Evolutionary conservation across 2,329 filamentous ascomycete species (phyloP).

Genomic region (Tolypocladium nubicola): DNA sequence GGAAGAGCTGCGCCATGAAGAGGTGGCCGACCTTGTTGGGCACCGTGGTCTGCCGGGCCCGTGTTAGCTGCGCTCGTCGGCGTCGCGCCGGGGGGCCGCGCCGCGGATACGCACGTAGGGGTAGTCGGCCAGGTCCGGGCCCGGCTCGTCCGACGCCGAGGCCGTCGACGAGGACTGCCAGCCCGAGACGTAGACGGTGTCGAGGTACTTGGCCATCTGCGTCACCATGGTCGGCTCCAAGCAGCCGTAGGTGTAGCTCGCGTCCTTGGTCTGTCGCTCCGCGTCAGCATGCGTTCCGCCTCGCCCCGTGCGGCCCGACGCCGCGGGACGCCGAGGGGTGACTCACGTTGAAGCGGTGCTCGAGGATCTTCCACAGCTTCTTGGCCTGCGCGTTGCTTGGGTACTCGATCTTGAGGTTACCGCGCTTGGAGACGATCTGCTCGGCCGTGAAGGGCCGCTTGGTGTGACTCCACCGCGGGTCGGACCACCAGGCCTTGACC

Average conservation of each 20-base stretch:
- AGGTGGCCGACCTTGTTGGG: slow-evolving; percentile 97
- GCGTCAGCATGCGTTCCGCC: not conserved
- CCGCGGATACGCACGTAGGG: slow-evolving; percentile 55
- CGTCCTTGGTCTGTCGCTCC: slow-evolving; percentile 56
- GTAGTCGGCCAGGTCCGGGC: slow-evolving; percentile 96
- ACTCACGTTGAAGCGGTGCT: slow-evolving; percentile 69
- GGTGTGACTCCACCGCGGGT: slow-evolving; percentile 86
- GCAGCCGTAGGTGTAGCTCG: slow-evolving; percentile 93
- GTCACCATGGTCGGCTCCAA: slow-evolving; percentile 97
- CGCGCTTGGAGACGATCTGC: slow-evolving; percentile 92
- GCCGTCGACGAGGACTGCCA: slow-evolving; percentile 98
- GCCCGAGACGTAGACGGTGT: slow-evolving; percentile 96
- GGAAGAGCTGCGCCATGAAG: slow-evolving; percentile 98
- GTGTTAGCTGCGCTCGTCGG: slow-evolving; percentile 11
- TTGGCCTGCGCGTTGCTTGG: slow-evolving; percentile 81
- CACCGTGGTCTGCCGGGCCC: slow-evolving; percentile 73
- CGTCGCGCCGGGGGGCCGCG: not conserved
- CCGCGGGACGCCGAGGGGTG: not conserved
- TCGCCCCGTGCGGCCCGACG: not conserved
- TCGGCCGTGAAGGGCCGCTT: slow-evolving; percentile 90
- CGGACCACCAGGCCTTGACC: slow-evolving; percentile 90
- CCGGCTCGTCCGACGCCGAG: slow-evolving; percentile 88
- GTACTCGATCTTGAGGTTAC: slow-evolving; percentile 83
- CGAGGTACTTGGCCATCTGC: slow-evolving; percentile 98
- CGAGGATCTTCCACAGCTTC: slow-evolving; percentile 89